Evolutionary conservation across 2,329 filamentous ascomycete genomes (phyloP), one percentile per base, ranked within the genome.

Genomic region (Chrysosporium keratinophilum): DNA sequence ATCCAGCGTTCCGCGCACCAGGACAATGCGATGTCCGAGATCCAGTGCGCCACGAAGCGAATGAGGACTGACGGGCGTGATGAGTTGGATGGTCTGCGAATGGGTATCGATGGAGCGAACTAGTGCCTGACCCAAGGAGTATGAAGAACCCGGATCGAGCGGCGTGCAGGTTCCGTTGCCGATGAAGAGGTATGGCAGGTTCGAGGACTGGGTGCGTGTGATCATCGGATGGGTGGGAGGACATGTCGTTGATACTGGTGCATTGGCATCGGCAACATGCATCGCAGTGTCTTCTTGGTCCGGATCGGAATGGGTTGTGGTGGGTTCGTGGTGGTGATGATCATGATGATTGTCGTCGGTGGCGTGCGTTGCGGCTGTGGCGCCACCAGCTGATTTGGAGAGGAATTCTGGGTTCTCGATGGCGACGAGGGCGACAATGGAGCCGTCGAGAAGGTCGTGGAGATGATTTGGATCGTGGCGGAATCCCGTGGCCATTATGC

Each of bases 391-490:
- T 31, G 20, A 35, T 33, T 20, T 53, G 11, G 61, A 52, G 3
- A 72, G 62, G 7, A 67, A 66, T 40, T 57, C 61, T 0, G 67
- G 59, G 4, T 71, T 69, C 54, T 78, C 73, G 2, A 77, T 64
- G 1, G 72, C 70, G 1, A 79, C 70, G 31, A 83, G 67, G 4
- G 76, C 77, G 10, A 82, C 73, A 7, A 81, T 61, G 3, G 74
- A 67, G 40, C 78, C 79, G 42, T 79, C 74, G 17, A 83, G 66
- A 2, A 76, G 69, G 56, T 78, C 74, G 10, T 67, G 59, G 1
- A 82, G 66, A 40, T 76, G 71, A 14, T 72, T 68, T 2, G 75
- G 69, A 7, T 71, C 65, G 3, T 77, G 67, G 31, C 71, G 70
- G 45, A 78, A 76, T 19, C 74, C 74, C 57, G 78, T 71, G 1